Conservation (phyloP, 768 basidiomycete genomes). For the Kwoniella botswanensis region DNA sequence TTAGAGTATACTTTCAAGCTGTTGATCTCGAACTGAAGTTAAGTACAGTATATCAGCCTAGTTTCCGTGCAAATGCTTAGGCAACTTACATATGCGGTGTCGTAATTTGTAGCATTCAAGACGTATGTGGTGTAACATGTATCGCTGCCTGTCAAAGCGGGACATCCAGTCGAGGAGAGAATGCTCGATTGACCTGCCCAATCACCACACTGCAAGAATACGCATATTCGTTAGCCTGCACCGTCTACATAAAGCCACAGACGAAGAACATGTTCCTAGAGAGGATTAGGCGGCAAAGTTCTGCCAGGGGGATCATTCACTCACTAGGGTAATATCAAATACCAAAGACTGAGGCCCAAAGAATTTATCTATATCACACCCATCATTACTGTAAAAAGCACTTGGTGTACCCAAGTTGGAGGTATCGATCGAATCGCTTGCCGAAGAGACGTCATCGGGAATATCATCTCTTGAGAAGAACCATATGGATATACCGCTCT, state of each 20-base stretch:
- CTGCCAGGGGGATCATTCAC: neutral
- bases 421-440: conserved; percentile 12
- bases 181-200: conserved; percentile 65
- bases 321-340: conserved; percentile 68
- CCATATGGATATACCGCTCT: conserved; percentile 65
- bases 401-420: neutral
- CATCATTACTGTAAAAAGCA: conserved; percentile 33
- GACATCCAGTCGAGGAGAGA: conserved; percentile 60
- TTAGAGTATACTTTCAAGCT: conserved; percentile 66
- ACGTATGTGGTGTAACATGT: conserved; percentile 77
- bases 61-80: too few species aligned
- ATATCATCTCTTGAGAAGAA: conserved; percentile 61
- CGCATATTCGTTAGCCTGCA: too few species aligned
- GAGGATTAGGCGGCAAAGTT: too few species aligned
- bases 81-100: conserved; percentile 38
- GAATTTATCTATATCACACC: conserved; percentile 61
- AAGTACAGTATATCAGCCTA: conserved; percentile 59
- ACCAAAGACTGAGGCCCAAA: conserved; percentile 54
- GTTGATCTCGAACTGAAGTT: conserved; percentile 70
- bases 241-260: neutral
- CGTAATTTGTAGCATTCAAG: conserved; percentile 55
- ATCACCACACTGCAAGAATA: conserved; percentile 57
- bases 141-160: conserved; percentile 56
- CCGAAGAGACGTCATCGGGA: conserved; percentile 9
- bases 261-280: too few species aligned